Evolutionary conservation across 2,329 filamentous ascomycete genomes (phyloP).

Genomic region (Mollisia scopiformis): DNA sequence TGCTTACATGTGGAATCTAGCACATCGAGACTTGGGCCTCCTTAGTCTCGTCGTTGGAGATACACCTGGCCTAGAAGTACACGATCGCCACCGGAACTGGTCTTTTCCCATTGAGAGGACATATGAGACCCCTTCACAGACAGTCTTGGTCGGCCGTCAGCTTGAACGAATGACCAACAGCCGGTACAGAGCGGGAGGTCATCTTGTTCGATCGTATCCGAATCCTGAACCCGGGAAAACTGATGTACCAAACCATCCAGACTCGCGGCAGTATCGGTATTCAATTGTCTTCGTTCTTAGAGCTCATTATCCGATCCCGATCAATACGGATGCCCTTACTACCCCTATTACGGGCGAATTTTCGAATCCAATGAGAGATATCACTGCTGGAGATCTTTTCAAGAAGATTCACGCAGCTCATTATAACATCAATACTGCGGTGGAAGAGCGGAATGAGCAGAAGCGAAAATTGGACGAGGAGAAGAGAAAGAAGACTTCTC

Average conservation of each 20-base stretch:
- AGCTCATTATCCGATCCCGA: conserved; percentile 25
- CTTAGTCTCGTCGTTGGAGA: conserved; percentile 33
- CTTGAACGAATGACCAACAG: conserved; percentile 27
- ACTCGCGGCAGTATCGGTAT: conserved; percentile 20
- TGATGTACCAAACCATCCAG: neutral
- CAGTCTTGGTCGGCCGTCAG: conserved; percentile 30
- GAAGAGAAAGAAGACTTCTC: neutral
- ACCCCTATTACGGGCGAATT: conserved; percentile 30
- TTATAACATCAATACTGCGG: conserved; percentile 30
- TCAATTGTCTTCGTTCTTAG: conserved; percentile 34
- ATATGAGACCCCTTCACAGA: conserved; percentile 19
- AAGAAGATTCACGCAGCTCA: conserved; percentile 21
- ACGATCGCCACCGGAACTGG: conserved; percentile 13
- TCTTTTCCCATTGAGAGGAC: conserved; percentile 29
- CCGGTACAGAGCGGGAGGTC: conserved; percentile 27
- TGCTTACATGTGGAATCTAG: conserved; percentile 15
- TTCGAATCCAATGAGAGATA: conserved; percentile 15
- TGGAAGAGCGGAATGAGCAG: conserved; percentile 27
- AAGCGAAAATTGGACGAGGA: conserved; percentile 23
- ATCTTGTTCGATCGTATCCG: conserved; percentile 29
- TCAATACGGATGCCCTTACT: conserved; percentile 30
- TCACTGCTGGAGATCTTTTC: conserved; percentile 25
- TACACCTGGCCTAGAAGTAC: conserved; percentile 32
- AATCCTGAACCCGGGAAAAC: neutral
- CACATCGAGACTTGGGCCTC: conserved; percentile 31